Conservation (phyloP, 164 flowering plant species). For the Akebia trifoliata region DNA sequence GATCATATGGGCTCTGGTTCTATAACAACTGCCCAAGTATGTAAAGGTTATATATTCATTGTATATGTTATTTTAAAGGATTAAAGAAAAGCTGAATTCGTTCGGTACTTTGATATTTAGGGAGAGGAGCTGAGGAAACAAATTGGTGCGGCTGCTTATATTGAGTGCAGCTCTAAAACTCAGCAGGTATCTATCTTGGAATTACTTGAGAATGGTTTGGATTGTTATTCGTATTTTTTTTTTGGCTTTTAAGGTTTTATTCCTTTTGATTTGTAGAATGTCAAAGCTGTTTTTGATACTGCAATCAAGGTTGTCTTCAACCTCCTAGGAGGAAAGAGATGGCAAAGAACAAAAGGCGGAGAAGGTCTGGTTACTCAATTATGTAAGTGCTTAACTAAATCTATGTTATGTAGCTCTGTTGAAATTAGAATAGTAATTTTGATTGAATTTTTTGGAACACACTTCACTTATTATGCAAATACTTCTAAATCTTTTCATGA, state of each 20-base stretch:
- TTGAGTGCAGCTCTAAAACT: constrained; percentile 96
- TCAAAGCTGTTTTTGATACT: constrained; percentile 93
- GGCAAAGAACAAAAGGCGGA: constrained; percentile 44
- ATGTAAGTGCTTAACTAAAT: constrained; percentile 58
- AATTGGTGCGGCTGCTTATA: constrained; percentile 90
- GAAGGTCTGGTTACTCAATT: constrained; percentile 57
- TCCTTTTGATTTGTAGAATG: constrained; percentile 43
- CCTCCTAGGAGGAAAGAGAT: constrained; percentile 87
- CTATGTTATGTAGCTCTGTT: neutral
- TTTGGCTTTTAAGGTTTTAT: neutral
- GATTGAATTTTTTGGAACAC: neutral
- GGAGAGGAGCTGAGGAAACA: constrained; percentile 91
- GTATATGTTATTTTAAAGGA: too few species aligned
- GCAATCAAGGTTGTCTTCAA: constrained; percentile 95
- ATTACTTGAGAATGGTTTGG: too few species aligned
- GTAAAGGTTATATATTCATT: too few species aligned
- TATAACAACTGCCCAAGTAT: too few species aligned
- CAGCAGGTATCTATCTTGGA: too few species aligned
- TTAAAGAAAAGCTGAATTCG: too few species aligned
- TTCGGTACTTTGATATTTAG: constrained; percentile 22
- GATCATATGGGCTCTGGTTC: too few species aligned
- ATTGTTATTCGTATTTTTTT: neutral
- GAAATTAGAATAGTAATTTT: neutral
- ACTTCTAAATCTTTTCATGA: too few species aligned
- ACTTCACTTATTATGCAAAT: too few species aligned